Percentiles rank a stretch among this genome's conserved stretches.
These are phyloP conservation scores for Colletotrichum nymphaeae DNA, from an alignment of 2,329 filamentous ascomycete genomes.

Conservation along the genomic window DNA sequence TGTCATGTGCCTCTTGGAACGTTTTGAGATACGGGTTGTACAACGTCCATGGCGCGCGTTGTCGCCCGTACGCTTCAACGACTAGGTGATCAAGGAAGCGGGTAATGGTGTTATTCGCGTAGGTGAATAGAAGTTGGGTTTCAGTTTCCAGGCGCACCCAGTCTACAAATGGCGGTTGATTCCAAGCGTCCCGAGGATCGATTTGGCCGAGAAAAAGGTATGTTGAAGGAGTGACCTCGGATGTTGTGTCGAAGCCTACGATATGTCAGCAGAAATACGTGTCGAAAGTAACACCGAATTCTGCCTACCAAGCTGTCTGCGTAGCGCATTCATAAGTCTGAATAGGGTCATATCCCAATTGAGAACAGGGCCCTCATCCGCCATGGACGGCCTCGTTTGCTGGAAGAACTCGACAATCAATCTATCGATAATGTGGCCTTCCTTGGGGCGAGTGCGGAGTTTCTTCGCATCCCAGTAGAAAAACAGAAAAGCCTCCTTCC, in stretches of 20 bases:
- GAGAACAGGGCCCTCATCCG: neutral
- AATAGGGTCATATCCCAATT: neutral
- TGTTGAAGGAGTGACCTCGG: neutral
- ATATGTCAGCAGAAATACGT: neutral
- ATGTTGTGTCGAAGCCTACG: neutral
- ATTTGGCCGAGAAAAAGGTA: constrained; percentile 1
- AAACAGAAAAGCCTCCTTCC: constrained; percentile 28
- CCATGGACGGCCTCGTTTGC: neutral
- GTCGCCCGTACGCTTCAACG: neutral
- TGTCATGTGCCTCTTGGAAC: neutral
- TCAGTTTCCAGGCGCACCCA: constrained; percentile 3
- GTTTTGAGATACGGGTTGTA: constrained; percentile 12
- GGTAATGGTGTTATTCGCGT: neutral
- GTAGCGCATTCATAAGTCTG: neutral
- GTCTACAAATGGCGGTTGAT: constrained; percentile 3
- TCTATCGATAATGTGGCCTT: neutral
- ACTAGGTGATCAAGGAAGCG: constrained; percentile 5
- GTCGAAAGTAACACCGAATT: too few relatives aligned
- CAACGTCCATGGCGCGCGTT: neutral
- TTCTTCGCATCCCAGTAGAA: constrained; percentile 22
- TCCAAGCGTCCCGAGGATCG: neutral
- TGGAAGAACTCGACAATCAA: neutral
- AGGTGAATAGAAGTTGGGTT: neutral
- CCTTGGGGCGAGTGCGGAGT: neutral
- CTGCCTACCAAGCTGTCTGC: neutral